These are phyloP conservation scores for Periconia digitata DNA, from an alignment of 2,329 filamentous ascomycete species.

Conservation along the genomic window DNA sequence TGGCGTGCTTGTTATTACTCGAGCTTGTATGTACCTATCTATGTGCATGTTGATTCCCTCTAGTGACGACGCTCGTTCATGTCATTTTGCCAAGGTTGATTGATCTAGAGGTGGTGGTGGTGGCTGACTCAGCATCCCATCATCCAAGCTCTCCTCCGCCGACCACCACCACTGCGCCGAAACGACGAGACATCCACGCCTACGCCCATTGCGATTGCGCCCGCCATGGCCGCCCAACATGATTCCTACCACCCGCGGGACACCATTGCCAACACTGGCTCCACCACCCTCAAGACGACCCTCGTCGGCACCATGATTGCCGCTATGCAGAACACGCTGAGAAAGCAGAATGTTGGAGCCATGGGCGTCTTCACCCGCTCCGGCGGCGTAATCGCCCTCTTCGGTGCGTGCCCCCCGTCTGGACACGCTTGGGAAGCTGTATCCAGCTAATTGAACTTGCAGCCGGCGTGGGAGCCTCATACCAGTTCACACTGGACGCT, in stretches of 20 bases:
- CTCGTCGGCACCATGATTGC: slow-evolving; percentile 70
- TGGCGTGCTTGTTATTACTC: too few relatives aligned
- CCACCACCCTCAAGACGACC: slow-evolving; percentile 66
- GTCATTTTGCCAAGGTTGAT: neutral
- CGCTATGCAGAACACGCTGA: slow-evolving; percentile 82
- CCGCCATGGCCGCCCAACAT: slow-evolving; percentile 40
- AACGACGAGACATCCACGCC: neutral
- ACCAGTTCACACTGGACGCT: slow-evolving; percentile 74
- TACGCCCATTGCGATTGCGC: slow-evolving; percentile 28
- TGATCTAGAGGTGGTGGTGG: too few relatives aligned
- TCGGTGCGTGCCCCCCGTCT: slow-evolving; percentile 55
- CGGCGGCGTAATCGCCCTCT: slow-evolving; percentile 70
- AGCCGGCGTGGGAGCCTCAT: slow-evolving; percentile 75
- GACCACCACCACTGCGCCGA: slow-evolving; percentile 10
- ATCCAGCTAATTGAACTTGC: slow-evolving; percentile 31
- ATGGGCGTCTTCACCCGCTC: slow-evolving; percentile 79
- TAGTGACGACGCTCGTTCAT: neutral
- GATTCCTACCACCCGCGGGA: slow-evolving; percentile 69
- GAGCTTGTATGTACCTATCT: too few relatives aligned
- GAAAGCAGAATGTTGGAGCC: slow-evolving; percentile 77
- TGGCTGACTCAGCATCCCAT: neutral
- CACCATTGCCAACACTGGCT: slow-evolving; percentile 68
- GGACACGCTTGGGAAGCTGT: neutral
- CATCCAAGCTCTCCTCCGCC: too few relatives aligned
- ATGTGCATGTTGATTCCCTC: too few relatives aligned